Conservation (phyloP, 768 basidiomycete species). For the Cyclocybe cylindracea region DNA sequence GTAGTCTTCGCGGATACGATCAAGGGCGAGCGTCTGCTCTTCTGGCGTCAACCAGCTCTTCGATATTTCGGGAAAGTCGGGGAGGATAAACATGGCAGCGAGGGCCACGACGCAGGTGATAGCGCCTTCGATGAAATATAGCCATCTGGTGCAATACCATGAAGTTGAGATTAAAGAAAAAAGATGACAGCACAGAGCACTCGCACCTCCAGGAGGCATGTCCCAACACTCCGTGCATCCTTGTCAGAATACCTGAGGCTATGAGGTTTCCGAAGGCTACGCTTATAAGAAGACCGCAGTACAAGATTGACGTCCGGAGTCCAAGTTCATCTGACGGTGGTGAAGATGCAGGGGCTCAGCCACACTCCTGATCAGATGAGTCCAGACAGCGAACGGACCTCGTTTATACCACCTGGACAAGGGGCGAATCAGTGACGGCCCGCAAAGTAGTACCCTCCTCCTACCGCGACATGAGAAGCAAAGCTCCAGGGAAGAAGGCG, state of each 20-base stretch:
- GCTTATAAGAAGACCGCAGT: constrained; percentile 72
- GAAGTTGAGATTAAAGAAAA: background rate
- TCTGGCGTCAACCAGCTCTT: constrained; percentile 52
- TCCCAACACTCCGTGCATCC: constrained; percentile 71
- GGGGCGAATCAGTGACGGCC: constrained; percentile 31
- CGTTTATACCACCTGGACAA: constrained; percentile 74
- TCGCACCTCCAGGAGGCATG: constrained; percentile 68
- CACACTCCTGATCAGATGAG: background rate
- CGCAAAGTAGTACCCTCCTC: background rate
- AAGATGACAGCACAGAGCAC: background rate
- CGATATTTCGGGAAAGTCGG: constrained; percentile 68
- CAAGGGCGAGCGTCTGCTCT: constrained; percentile 57
- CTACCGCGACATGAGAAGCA: constrained; percentile 21
- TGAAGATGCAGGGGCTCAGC: too few species aligned
- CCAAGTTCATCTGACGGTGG: constrained; percentile 54
- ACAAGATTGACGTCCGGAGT: constrained; percentile 63
- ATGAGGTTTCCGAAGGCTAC: constrained; percentile 85
- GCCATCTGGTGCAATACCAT: constrained; percentile 46
- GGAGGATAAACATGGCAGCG: constrained; percentile 62
- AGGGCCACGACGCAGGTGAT: constrained; percentile 52
- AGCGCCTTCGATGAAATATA: constrained; percentile 70
- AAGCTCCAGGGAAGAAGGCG: constrained; percentile 65
- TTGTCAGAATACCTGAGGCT: constrained; percentile 71
- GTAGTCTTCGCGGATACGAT: constrained; percentile 62
- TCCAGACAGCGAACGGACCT: background rate